Evolutionary conservation across 176 grass and related monocot species (phyloP).

Genomic region (Themeda triandra): DNA sequence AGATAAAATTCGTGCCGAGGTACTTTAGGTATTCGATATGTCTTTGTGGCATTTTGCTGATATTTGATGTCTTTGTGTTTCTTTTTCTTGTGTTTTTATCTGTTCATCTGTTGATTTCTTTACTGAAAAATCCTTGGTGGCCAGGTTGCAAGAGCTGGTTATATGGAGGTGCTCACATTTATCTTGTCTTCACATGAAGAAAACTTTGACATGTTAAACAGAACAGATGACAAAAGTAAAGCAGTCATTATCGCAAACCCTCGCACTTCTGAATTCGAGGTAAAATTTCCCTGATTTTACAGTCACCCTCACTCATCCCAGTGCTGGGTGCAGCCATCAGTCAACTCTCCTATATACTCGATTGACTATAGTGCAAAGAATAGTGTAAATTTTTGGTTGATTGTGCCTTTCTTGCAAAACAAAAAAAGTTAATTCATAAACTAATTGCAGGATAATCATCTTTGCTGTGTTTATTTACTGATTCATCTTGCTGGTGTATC

Average conservation of each 20-base stretch:
- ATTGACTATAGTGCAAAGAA: not conserved
- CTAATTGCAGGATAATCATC: not conserved
- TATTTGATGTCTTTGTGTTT: not conserved
- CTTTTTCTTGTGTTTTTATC: not conserved
- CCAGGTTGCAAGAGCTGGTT: slow-evolving; percentile 89
- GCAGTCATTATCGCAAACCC: slow-evolving; percentile 91
- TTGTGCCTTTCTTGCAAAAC: not conserved
- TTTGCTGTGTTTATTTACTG: slow-evolving; percentile 1
- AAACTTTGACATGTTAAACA: slow-evolving; percentile 86
- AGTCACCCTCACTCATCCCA: not conserved
- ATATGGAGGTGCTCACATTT: slow-evolving; percentile 98
- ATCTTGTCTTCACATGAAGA: slow-evolving; percentile 85
- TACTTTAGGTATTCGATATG: slow-evolving; percentile 15
- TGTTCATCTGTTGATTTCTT: slow-evolving; percentile 23
- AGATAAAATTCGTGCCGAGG: slow-evolving; percentile 96
- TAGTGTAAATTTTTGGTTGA: not conserved
- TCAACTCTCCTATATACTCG: not conserved
- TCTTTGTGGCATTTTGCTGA: not conserved
- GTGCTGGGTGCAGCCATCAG: not conserved
- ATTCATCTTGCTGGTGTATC: not conserved
- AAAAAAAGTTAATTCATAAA: not conserved
- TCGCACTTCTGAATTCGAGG: slow-evolving; percentile 92
- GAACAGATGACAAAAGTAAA: slow-evolving; percentile 77
- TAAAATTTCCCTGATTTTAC: slow-evolving; percentile 8
- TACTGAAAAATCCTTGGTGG: slow-evolving; percentile 11